Base-by-base conservation (phyloP, 129 eudicot species). In the Chrysanthemum lavandulifolium region DNA sequence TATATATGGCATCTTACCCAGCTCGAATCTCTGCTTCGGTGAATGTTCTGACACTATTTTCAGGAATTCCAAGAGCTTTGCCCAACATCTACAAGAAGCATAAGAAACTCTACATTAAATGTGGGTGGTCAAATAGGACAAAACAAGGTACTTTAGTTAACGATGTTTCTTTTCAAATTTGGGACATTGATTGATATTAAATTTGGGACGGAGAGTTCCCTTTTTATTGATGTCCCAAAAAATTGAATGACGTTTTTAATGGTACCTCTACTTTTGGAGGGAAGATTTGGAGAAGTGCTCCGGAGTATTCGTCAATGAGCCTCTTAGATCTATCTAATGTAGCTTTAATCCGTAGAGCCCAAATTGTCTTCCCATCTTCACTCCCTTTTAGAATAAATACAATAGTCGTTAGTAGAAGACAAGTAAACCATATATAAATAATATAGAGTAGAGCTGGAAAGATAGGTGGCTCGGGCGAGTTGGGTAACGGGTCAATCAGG, bases 21-120 rank as follows among this genome's bases (percentile, higher is more conserved):
- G 98, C 97, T 72, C 98, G 98, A 80, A 94, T 94, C 79, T 94
- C 98, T 53, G 98, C 92, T 78, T 94, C 98, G 0, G 98, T 73
- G 69, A 70, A 94, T 13, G 97, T 94, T 68, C 92, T 84, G 58
- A 90, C 91, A 73, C 91, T 90, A 71, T 90, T 84, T 66, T 94
- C 96, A 25, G 98, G 92, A 60, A 94, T 79, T 59, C 96, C 92
- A 50, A 94, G 84, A 71, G 97, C 97, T 81, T 87, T 88, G 70
- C 98, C 98, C 65, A 94, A 70, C 66, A 84, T 77, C 98, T 90
- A 86, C 82, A 79, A 82, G 33, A 69, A 10, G 72, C 75, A 76
- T 25, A 67, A 75, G 51, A 33, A 80, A 80, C 69, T 53, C 49
- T 60, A 60, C 58, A 33, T 73, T 25, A 56, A 60, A 47, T 61